Evolutionary conservation across 176 grass and related monocot genomes (phyloP), one percentile per base, ranked within the genome.

Genomic region (Bonia amplexicaulis): DNA sequence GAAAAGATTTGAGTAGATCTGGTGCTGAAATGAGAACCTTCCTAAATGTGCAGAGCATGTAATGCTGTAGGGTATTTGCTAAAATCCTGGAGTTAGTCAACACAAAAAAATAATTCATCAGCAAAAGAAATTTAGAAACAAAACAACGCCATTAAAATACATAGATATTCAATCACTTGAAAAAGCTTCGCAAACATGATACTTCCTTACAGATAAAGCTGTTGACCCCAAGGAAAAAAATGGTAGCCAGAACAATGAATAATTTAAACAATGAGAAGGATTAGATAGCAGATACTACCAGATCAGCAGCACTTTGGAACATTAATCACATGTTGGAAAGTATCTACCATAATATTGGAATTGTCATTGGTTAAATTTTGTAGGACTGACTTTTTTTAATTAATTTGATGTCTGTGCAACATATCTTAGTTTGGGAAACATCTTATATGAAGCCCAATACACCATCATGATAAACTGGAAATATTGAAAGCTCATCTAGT

Each of bases 11-110:
- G 66, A 98, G 87, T 71, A 98, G 84, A 75, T 84, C 87, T 85
- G 93, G 96, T 75, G 89, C 91, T 84, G 91, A 98, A 87, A 98
- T 83, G 76, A 98, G 96, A 89, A 98, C 91, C 80, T 90, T 98
- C 87, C 84, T 93, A 65, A 95, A 98, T 55, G 89, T 87, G 85
- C 93, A 92, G 63, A 98, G 89, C 76, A 92, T 92, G 84, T 95
- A 90, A 86, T 98, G 90, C 58, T 98, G 96, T 75, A 98, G 69
- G 31, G 85, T 93, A 87, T 82, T 93, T 85, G 91, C 91, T 84
- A 98, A 93, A 93, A 92, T 89, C 91, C 96, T 98, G 89, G 25
- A 40, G 92, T 76, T 69, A 67, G 13, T 69, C 15, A 83, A 74
- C 3, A 68, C 19, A 66, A 42, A 54, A 82, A 78, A 31, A 33